Base-by-base conservation (phyloP, 1,284 basidiomycete species). In the Boletus smithii region DNA sequence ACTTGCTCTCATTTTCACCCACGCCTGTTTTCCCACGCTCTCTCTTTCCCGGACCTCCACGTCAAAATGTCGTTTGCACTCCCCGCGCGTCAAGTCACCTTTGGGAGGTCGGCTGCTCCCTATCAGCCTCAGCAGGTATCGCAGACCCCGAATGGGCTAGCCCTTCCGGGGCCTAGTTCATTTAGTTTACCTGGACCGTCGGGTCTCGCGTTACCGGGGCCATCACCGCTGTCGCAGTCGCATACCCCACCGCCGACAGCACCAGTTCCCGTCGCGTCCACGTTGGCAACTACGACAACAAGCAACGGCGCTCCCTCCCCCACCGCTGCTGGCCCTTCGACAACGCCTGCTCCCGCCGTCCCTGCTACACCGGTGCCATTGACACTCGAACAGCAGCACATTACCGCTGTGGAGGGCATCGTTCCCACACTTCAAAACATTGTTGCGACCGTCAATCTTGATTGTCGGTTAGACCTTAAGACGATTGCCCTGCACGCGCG, bases 391-490 rank as follows among this genome's bases (percentile, higher is more conserved):
- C 88, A 91, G 56, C 87, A 91, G 59, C 87, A 94, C 66, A 95
- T 95, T 58, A 94, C 92, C 18, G 91, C 91, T 39, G 93, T 95
- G 22, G 90, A 95, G 68, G 93, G 93, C 47, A 91, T 95, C 59
- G 93, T 95, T 5, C 93, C 93, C 29, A 95, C 92, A 5, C 78
- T 97, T 45, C 93, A 95, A 78, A 99, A 99, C 73, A 99, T 99
- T 56, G 95, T 99, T 59, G 95, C 97, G 9, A 99, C 97, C 13
- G 97, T 99, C 70, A 99, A 99, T 66, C 81, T 99, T 39, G 95
- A 98, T 69, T 97, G 94, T 57, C 84, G 95, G 32, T 77, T 99
- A 49, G 97, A 99, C 68, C 74, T 99, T 53, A 99, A 99, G 81
- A 99, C 97, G 42, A 99, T 99, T 55, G 95, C 95, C 16, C 72